Base-by-base conservation (phyloP, 2,329 filamentous ascomycete genomes). In the Colletotrichum zoysiae region DNA sequence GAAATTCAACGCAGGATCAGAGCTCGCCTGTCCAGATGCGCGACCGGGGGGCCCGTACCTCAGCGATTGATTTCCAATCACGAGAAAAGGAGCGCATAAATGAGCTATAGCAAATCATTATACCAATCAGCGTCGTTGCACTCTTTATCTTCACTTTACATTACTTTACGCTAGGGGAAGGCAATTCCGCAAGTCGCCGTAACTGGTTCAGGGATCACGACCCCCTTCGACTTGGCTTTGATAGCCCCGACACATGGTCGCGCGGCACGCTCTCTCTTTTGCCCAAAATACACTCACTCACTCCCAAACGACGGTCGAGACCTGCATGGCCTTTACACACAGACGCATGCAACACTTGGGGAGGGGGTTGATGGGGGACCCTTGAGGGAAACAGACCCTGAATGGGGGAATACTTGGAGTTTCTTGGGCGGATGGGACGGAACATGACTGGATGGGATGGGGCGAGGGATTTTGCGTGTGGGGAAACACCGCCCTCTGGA, bases 231-330 rank as follows among this genome's bases (percentile, higher is more conserved):
- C 64, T 38, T 23, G 55, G 42, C 26, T 46, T 5, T 8, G 40
- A 44, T 11, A 61, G 56, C 68, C 65, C 65, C n/a, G 12, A 33
- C 57, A 58, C 26, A 23, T 44, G 51, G 42, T 62, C 62, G 65
- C 23, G 44, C 55, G 30, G 23, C 46, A 51, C 51, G 38, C 62
- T 40, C 56, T 23, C 46, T 30, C 30, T 71, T 14, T 71, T 14
- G 14, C 20, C 30, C 33, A 53, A 16, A 30, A 51, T n/a, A 26
- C 26, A 44, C 2, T 8, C 42, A 44, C 2, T 8, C 42, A 16
- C 44, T 20, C 16, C 12, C 40, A 35, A n/a, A 51, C 42, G 42
- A 23, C 58, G 57, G 40, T 26, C 35, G 58, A 62, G 57, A 58
- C 51, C 42, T n/a, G 23, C 65, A 35, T 44, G 35, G 51, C 40